phyloP scores from a whole-genome alignment of 768 basidiomycete species.

The Russula griseocarnosa region DNA sequence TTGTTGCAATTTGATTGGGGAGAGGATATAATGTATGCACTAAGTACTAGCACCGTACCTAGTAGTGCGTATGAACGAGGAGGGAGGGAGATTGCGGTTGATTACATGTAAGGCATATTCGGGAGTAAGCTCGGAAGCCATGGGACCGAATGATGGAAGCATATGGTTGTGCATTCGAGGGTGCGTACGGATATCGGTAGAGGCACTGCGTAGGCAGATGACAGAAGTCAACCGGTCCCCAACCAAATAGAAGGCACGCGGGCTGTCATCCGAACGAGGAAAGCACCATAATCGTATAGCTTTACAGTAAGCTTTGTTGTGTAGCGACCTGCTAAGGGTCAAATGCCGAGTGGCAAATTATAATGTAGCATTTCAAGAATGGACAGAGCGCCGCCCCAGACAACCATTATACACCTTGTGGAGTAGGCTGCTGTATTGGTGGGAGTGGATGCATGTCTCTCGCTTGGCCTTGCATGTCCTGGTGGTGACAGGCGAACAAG shows the following conservation, averaged over 20 bases:
- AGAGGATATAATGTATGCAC: constrained; percentile 15
- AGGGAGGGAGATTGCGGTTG: neutral
- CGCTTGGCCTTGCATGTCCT: constrained; percentile 29
- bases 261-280: neutral
- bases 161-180: constrained; percentile 4
- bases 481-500: neutral
- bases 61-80: neutral
- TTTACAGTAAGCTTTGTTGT: constrained; percentile 1
- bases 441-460: constrained; percentile 27
- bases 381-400: neutral
- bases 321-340: constrained; percentile 1
- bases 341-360: neutral
- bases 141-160: neutral
- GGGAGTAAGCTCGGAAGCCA: constrained; percentile 11
- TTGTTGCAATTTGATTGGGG: constrained; percentile 12
- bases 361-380: constrained; percentile 9
- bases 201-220: neutral
- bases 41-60: constrained; percentile 5
- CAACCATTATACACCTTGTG: constrained; percentile 26
- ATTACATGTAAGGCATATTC: constrained; percentile 17
- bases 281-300: constrained; percentile 3
- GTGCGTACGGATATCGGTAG: neutral
- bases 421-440: constrained; percentile 29
- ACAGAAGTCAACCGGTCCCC: neutral
- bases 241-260: neutral